phyloP scores from a whole-genome alignment of 768 basidiomycete genomes.

The Gloeostereum incarnatum region DNA sequence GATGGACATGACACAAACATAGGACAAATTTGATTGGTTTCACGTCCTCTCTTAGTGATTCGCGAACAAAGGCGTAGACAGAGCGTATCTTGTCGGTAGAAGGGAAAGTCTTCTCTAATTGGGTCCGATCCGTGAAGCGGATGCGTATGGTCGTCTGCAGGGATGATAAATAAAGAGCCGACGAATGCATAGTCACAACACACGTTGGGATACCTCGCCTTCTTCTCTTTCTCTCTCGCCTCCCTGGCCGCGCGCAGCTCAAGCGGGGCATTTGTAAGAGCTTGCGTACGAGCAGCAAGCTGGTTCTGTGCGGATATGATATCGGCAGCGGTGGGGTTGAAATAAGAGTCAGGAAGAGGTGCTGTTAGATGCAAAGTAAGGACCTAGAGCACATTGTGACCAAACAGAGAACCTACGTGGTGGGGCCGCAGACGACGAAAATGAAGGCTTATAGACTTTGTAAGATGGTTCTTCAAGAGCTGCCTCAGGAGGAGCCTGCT shows the following conservation, averaged over 20 bases:
- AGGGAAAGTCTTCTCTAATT: conserved; percentile 70
- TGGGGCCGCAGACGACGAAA: conserved; percentile 14
- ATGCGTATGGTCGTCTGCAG: conserved; percentile 73
- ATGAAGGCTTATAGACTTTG: conserved; percentile 41
- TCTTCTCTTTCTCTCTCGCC: conserved; percentile 47
- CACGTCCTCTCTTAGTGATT: conserved; percentile 62
- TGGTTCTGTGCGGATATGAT: conserved; percentile 58
- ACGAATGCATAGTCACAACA: conserved; percentile 10
- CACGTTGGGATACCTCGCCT: conserved; percentile 68
- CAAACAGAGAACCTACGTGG: conserved; percentile 22
- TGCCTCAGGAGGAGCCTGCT: conserved; percentile 3
- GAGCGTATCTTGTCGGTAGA: conserved; percentile 74
- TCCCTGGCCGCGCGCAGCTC: conserved; percentile 58
- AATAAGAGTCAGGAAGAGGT: conserved; percentile 64
- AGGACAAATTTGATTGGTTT: conserved; percentile 77
- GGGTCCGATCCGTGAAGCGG: conserved; percentile 72
- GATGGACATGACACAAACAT: conserved; percentile 38
- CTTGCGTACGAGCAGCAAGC: conserved; percentile 49
- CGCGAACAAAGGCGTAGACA: conserved; percentile 79
- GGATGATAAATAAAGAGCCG: conserved; percentile 4
- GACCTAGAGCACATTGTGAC: conserved; percentile 2
- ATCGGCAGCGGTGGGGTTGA: conserved; percentile 63
- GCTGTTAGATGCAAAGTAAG: conserved; percentile 16
- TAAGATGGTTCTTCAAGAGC: conserved; percentile 15
- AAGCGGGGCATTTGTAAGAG: conserved; percentile 63